Percentiles rank a stretch among this genome's conserved stretches.
Conservation (phyloP, 257 asterid species). For the Ocimum tenuiflorum region DNA sequence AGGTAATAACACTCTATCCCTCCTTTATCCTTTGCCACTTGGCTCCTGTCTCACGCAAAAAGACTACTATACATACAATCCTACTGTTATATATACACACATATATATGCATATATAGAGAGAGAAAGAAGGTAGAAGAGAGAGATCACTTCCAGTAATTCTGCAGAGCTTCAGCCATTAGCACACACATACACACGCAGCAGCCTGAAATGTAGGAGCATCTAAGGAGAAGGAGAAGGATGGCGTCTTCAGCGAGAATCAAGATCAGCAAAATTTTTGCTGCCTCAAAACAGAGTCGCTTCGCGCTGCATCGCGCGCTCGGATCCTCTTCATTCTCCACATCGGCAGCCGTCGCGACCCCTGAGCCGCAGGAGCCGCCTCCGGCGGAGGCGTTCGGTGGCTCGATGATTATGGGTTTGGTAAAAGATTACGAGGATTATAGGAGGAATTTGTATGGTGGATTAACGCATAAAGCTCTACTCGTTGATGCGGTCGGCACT, state of each 20-base stretch:
- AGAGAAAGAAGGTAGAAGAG: slow-evolving; percentile 7
- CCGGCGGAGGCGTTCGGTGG: slow-evolving; percentile 26
- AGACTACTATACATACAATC: background rate
- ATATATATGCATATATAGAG: background rate
- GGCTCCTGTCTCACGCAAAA: background rate
- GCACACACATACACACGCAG: background rate
- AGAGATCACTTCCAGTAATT: background rate
- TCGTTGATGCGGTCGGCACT: slow-evolving; percentile 97
- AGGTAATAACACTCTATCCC: background rate
- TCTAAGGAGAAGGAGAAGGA: background rate
- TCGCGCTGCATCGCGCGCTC: slow-evolving; percentile 12
- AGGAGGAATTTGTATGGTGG: slow-evolving; percentile 82
- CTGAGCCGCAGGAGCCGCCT: slow-evolving; percentile 15
- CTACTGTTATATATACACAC: background rate
- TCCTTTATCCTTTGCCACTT: slow-evolving; percentile 9
- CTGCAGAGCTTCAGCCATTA: background rate
- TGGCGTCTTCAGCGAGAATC: slow-evolving; percentile 32
- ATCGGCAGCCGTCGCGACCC: slow-evolving; percentile 30
- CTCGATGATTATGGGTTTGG: slow-evolving; percentile 41
- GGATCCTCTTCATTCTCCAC: slow-evolving; percentile 33
- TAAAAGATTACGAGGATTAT: slow-evolving; percentile 85
- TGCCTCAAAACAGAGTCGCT: slow-evolving; percentile 14
- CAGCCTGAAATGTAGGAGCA: slow-evolving; percentile 20
- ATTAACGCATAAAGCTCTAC: slow-evolving; percentile 82
- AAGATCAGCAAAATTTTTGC: slow-evolving; percentile 25